Conservation (phyloP, 176 grass and related monocot genomes). For the Calamus simplicifolius region DNA sequence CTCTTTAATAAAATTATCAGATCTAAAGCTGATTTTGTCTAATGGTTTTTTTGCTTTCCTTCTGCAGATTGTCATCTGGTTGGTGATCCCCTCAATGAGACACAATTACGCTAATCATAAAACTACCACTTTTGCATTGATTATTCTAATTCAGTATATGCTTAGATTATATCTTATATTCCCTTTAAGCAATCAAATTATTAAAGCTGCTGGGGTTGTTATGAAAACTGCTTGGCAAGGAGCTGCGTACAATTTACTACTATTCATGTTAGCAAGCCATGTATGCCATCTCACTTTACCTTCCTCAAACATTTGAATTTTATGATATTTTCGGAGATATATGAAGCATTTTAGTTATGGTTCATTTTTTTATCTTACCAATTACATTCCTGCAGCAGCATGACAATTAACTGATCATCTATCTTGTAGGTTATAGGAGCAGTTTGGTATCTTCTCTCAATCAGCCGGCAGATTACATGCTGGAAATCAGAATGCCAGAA, state of each 20-base stretch:
- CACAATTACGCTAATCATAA: constrained; percentile 39
- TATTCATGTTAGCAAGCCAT: constrained; percentile 95
- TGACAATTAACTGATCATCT: too few relatives aligned
- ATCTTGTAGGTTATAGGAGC: constrained; percentile 70
- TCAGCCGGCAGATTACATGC: constrained; percentile 84
- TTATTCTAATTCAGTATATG: constrained; percentile 69
- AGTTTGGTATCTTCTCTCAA: constrained; percentile 70
- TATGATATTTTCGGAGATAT: too few relatives aligned
- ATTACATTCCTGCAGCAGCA: too few relatives aligned
- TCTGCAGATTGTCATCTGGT: constrained; percentile 25
- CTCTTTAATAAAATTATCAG: too few relatives aligned
- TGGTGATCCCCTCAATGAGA: constrained; percentile 43
- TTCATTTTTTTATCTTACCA: too few relatives aligned
- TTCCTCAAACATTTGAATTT: background rate
- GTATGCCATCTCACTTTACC: constrained; percentile 28
- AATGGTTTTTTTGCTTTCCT: background rate
- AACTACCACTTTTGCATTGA: constrained; percentile 53
- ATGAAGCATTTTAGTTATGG: too few relatives aligned
- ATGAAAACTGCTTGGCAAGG: constrained; percentile 87
- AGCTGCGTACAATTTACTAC: constrained; percentile 90
- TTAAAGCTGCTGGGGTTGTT: constrained; percentile 75
- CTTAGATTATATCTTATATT: constrained; percentile 71
- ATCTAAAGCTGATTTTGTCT: background rate
- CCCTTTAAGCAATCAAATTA: constrained; percentile 66
- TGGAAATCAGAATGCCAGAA: constrained; percentile 49